phyloP scores from a whole-genome alignment of 306 rosid genomes.

The Glycine latifolia region DNA sequence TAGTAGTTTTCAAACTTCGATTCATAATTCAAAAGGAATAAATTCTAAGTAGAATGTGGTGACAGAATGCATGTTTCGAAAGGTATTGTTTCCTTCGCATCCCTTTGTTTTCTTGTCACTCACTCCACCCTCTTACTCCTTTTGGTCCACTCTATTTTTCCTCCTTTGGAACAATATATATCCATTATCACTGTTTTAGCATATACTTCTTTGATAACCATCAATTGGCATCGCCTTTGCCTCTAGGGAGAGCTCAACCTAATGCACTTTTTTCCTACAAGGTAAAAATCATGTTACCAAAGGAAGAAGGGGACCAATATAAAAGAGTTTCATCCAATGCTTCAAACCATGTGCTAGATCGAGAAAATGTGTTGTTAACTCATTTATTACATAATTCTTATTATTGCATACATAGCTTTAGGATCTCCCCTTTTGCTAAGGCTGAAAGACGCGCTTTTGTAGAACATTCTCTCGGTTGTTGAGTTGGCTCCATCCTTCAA shows the following conservation, averaged over 20 bases:
- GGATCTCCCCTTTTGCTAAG: constrained; percentile 57
- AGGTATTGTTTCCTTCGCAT: not conserved
- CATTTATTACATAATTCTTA: constrained; percentile 3
- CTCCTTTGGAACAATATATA: constrained; percentile 20
- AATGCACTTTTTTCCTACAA: not conserved
- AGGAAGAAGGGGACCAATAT: constrained; percentile 38
- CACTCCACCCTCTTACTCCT: constrained; percentile 40
- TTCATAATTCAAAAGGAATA: not conserved
- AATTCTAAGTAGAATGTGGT: constrained; percentile 23
- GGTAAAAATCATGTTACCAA: constrained; percentile 28
- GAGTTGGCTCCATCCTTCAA: constrained; percentile 32
- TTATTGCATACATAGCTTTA: constrained; percentile 27
- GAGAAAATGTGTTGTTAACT: constrained; percentile 29
- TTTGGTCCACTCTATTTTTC: constrained; percentile 29
- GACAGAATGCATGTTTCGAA: not conserved
- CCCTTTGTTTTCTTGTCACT: constrained; percentile 44
- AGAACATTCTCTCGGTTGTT: constrained; percentile 54
- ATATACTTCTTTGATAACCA: constrained; percentile 10
- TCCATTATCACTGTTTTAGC: constrained; percentile 26
- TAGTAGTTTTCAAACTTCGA: not conserved
- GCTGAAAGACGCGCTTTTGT: constrained; percentile 59
- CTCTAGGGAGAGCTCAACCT: not conserved
- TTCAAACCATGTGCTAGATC: constrained; percentile 54
- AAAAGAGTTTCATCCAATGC: constrained; percentile 42
- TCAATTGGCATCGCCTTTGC: constrained; percentile 27